Base-by-base conservation (phyloP, 2,329 filamentous ascomycete species). In the Epichloe festucae region DNA sequence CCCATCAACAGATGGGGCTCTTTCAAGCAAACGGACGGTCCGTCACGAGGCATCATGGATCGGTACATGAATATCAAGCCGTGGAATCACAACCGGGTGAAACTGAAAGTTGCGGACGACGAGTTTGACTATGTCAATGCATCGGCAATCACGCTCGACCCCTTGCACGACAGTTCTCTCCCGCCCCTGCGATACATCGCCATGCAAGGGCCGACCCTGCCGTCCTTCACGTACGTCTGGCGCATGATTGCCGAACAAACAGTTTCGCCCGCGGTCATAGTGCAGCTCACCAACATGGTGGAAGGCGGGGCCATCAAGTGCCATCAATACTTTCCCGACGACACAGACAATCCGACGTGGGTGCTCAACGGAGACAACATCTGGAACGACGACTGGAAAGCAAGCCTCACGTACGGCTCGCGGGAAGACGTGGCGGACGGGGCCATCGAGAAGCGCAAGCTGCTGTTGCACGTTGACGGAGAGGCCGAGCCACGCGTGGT, bases 251-350 rank as follows among this genome's bases (percentile, higher is more conserved):
- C 87, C 65, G 84, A 94, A 61, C 88, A 94, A 67, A 67, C 77
- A 49, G 63, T 71, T 27, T 81, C 83, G 45, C 81, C 85, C 2
- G 89, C 82, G 1, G 88, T 97, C 52, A 84, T 97, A 50, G 84
- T 97, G 52, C 96, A 97, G 87, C 79, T 98, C 55, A 98, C 91
- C 2, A 88, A 89, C 64, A 91, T 89, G 27, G 77, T 87, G 62
- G 91, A 97, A 67, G 75, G 78, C 35, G 77, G 79, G 53, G 73
- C 79, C 60, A 81, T 94, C 66, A 95, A 96, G 67, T 97, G 91
- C 68, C 88, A 79, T 58, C 87, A 84, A 44, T 98, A 98, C 68
- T 96, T 90, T 58, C 90, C 90, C 0, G 67, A 74, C 50, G 67
- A 71, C 42, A 64, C 74, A 15, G 75, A 78, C 4, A 71, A 78